Conservation (phyloP, 1,284 basidiomycete species). For the Phlebopus sp. region DNA sequence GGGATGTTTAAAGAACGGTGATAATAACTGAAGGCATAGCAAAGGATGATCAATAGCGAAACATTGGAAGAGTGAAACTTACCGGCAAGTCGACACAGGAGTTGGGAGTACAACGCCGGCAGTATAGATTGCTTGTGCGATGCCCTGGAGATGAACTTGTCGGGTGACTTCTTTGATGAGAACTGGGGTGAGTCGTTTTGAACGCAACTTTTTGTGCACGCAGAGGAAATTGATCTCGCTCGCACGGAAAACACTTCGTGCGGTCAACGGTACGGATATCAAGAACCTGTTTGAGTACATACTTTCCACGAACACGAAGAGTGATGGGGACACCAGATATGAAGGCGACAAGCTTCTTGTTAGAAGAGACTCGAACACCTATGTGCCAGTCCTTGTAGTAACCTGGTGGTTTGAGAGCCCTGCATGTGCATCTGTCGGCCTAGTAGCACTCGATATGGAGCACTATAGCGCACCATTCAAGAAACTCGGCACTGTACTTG, state of each 20-base stretch:
- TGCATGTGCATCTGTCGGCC: slow-evolving; percentile 32
- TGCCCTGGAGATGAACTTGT: slow-evolving; percentile 83
- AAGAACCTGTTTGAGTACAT: slow-evolving; percentile 28
- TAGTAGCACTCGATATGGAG: neutral
- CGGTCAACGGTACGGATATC: slow-evolving; percentile 4
- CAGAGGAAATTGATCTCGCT: slow-evolving; percentile 98
- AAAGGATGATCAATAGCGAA: slow-evolving; percentile 5
- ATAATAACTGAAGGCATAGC: slow-evolving; percentile 62
- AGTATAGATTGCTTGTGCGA: slow-evolving; percentile 99
- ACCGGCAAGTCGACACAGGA: slow-evolving; percentile 82
- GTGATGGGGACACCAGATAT: slow-evolving; percentile 93
- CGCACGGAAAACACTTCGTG: slow-evolving; percentile 59
- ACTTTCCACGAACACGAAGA: slow-evolving; percentile 80
- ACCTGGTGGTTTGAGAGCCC: slow-evolving; percentile 94
- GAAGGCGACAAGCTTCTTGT: slow-evolving; percentile 95
- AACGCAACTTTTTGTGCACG: slow-evolving; percentile 96
- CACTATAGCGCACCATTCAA: slow-evolving; percentile 73
- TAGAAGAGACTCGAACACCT: slow-evolving; percentile 88
- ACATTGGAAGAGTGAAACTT: slow-evolving; percentile 22
- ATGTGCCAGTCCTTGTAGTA: slow-evolving; percentile 95
- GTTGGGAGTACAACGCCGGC: slow-evolving; percentile 90
- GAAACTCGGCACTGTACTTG: slow-evolving; percentile 93
- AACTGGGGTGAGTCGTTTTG: slow-evolving; percentile 93
- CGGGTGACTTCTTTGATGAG: slow-evolving; percentile 98
- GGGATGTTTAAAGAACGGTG: slow-evolving; percentile 91